Evolutionary conservation across 129 eudicot species (phyloP).

Genomic region (Pittosporum tobira): DNA sequence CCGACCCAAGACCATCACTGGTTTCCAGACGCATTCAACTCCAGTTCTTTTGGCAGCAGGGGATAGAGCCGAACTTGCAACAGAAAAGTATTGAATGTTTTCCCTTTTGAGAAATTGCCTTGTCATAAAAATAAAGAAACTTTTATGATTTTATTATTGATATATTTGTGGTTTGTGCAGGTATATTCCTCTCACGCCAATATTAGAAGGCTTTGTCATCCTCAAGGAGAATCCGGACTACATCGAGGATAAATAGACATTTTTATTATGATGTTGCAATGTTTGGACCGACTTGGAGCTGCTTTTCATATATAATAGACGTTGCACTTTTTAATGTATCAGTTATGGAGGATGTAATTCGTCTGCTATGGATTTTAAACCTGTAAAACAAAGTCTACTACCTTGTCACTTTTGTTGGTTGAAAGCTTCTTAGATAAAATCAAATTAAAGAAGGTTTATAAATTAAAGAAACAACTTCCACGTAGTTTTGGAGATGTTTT

Average conservation of each 20-base stretch:
- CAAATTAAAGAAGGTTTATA: too few species aligned
- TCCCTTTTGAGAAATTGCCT: not conserved
- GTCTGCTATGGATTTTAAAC: too few species aligned
- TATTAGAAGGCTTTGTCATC: slow-evolving; percentile 88
- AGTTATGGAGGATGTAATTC: too few species aligned
- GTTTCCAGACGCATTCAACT: slow-evolving; percentile 97
- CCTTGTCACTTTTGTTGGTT: too few species aligned
- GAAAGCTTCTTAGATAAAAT: too few species aligned
- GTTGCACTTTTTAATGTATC: too few species aligned
- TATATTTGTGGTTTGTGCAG: slow-evolving; percentile 35
- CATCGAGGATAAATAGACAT: slow-evolving; percentile 53
- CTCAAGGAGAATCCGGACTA: slow-evolving; percentile 89
- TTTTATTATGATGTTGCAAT: too few species aligned
- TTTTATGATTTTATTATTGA: not conserved
- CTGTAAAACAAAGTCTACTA: too few species aligned
- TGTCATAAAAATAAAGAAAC: not conserved
- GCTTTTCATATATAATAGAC: too few species aligned
- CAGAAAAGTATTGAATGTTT: slow-evolving; percentile 49
- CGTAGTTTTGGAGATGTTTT: too few species aligned
- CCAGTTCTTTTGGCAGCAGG: slow-evolving; percentile 96
- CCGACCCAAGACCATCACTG: slow-evolving; percentile 95
- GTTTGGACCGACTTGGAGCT: too few species aligned
- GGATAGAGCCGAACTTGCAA: slow-evolving; percentile 96
- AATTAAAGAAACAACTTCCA: too few species aligned
- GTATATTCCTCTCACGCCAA: slow-evolving; percentile 85